phyloP scores from a whole-genome alignment of 129 eudicot genomes.

The Artemisia argyi region DNA sequence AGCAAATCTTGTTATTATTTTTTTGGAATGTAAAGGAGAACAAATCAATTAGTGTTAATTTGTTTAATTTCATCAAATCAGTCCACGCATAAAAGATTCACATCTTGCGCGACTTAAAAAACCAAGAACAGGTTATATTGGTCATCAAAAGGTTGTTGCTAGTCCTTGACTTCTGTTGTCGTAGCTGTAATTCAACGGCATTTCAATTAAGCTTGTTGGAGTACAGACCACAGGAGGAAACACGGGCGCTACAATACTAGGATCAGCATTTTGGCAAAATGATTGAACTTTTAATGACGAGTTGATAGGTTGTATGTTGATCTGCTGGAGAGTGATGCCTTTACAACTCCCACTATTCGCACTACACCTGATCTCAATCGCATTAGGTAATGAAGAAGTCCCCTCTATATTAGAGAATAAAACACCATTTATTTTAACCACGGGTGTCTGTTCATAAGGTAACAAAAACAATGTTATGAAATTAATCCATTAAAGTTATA shows the following conservation, averaged over 20 bases:
- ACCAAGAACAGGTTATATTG: too few relatives aligned
- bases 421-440: constrained; percentile 19
- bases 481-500: neutral
- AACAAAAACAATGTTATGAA: neutral
- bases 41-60: too few relatives aligned
- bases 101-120: too few relatives aligned
- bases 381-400: constrained; percentile 12
- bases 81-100: too few relatives aligned
- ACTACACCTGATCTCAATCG: constrained; percentile 13
- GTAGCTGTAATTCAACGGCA: constrained; percentile 10
- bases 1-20: too few relatives aligned
- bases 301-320: constrained; percentile 3
- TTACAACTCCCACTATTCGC: neutral
- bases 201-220: neutral
- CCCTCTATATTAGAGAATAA: constrained; percentile 20
- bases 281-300: neutral
- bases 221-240: constrained; percentile 14
- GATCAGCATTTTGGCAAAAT: constrained; percentile 2
- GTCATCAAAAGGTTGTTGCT: constrained; percentile 6
- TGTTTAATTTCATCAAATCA: too few relatives aligned
- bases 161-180: neutral
- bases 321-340: constrained; percentile 11
- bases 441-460: neutral
- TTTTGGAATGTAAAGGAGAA: too few relatives aligned
- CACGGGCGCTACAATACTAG: neutral